Evolutionary conservation across 352 stramenopile genomes (phyloP).

Genomic region (Nothophytophthora sp.): DNA sequence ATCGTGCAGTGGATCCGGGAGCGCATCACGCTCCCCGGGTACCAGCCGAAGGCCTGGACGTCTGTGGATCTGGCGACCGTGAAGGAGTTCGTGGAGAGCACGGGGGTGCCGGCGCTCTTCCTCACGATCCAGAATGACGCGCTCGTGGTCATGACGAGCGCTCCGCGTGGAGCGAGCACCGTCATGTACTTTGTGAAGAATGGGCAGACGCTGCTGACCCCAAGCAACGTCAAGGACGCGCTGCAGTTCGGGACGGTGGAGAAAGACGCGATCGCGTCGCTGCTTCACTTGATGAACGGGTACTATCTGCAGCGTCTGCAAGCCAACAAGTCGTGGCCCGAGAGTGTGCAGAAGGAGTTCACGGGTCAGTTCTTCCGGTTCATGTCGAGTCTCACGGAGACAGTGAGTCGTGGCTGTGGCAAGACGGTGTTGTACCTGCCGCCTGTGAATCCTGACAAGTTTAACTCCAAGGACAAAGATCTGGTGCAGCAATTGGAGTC

Average conservation of each 20-base stretch:
- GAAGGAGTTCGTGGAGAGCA: slow-evolving; percentile 83
- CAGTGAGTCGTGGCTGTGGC: slow-evolving; percentile 86
- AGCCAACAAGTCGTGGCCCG: slow-evolving; percentile 86
- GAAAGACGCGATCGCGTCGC: slow-evolving; percentile 74
- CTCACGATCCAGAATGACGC: slow-evolving; percentile 48
- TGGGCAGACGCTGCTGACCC: slow-evolving; percentile 64
- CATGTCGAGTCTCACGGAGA: slow-evolving; percentile 95
- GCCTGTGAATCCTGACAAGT: slow-evolving; percentile 75
- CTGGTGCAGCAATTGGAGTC: slow-evolving; percentile 96
- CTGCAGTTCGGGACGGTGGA: slow-evolving; percentile 82
- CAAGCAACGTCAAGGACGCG: slow-evolving; percentile 50
- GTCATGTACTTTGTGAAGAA: slow-evolving; percentile 93
- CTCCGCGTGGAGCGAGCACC: slow-evolving; percentile 41
- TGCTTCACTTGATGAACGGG: slow-evolving; percentile 86
- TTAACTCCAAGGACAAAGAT: slow-evolving; percentile 94
- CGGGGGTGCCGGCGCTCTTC: slow-evolving; percentile 72
- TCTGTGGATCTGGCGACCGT: slow-evolving; percentile 76
- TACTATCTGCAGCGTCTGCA: slow-evolving; percentile 84
- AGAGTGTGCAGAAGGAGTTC: slow-evolving; percentile 95
- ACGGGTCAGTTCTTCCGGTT: slow-evolving; percentile 94
- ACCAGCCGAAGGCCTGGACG: slow-evolving; percentile 70
- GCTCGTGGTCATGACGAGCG: slow-evolving; percentile 56
- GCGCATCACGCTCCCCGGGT: slow-evolving; percentile 71
- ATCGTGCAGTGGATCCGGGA: slow-evolving; percentile 88
- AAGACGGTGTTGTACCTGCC: slow-evolving; percentile 96